Percentiles rank a stretch among this genome's conserved stretches.
phyloP scores from a whole-genome alignment of 2,329 filamentous ascomycete species.

The Setomelanomma holmii region DNA sequence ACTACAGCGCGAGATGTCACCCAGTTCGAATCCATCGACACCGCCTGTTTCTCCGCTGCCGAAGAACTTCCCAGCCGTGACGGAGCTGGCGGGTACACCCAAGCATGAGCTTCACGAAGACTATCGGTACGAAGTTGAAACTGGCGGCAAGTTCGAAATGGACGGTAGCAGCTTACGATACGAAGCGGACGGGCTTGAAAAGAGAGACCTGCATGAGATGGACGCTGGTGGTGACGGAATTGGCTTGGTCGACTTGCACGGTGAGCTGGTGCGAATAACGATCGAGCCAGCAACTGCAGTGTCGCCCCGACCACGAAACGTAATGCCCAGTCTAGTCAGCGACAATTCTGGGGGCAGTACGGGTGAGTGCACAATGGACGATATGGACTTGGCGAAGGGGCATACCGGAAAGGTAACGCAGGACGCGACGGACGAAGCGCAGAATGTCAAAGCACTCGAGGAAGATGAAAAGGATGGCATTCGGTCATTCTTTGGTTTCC shows the following conservation, averaged over 20 bases:
- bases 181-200: conserved; percentile 8
- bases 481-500: conserved; percentile 4
- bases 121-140: conserved; percentile 14
- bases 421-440: neutral
- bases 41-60: neutral
- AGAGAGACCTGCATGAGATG: conserved; percentile 11
- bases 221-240: conserved; percentile 10
- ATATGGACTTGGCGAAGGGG: neutral
- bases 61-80: neutral
- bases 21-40: neutral
- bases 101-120: conserved; percentile 13
- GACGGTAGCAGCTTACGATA: conserved; percentile 2
- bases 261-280: conserved; percentile 2
- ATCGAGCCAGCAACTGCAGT: conserved; percentile 9
- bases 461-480: conserved; percentile 1
- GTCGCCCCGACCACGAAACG: neutral
- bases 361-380: neutral
- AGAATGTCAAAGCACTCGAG: neutral
- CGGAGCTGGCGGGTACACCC: conserved; percentile 7
- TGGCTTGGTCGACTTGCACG: neutral
- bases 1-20: neutral
- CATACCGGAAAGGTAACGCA: neutral
- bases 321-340: conserved; percentile 5
- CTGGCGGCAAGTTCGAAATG: conserved; percentile 14
- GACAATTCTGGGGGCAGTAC: neutral